These are phyloP conservation scores for Claviceps digitariae DNA, from an alignment of 2,329 filamentous ascomycete species.

Conservation along the genomic window DNA sequence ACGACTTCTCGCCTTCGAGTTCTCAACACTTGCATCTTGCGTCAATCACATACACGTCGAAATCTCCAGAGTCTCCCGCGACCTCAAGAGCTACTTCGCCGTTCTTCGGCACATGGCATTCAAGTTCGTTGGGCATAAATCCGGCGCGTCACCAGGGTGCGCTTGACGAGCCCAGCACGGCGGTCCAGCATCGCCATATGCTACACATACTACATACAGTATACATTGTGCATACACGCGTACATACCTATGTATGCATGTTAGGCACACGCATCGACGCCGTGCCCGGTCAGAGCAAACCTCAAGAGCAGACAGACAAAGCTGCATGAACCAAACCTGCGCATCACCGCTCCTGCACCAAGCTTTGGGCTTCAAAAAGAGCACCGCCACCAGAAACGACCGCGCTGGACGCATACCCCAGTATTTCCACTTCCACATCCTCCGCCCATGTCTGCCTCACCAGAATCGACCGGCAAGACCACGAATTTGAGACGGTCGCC, in stretches of 20 bases:
- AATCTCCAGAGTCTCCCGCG: too few relatives aligned
- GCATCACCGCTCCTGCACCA: background rate
- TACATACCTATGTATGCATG: too few relatives aligned
- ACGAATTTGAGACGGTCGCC: constrained; percentile 11
- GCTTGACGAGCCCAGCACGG: background rate
- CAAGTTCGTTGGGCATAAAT: background rate
- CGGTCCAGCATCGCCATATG: background rate
- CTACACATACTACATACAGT: background rate
- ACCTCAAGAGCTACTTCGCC: too few relatives aligned
- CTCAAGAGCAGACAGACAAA: background rate
- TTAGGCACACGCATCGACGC: too few relatives aligned
- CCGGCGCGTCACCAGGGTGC: background rate
- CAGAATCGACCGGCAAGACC: constrained; percentile 16
- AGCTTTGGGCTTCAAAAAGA: background rate
- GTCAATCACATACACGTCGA: background rate
- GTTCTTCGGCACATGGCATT: too few relatives aligned
- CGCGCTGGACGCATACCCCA: background rate
- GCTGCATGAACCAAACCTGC: background rate
- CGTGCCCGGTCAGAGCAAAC: too few relatives aligned
- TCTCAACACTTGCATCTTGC: background rate
- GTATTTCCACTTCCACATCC: background rate
- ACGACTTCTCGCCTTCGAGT: background rate
- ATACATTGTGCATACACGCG: too few relatives aligned
- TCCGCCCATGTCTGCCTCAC: constrained; percentile 18
- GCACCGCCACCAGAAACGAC: background rate